A percentile compares a stretch with the other conserved stretches of the same genome.
Evolutionary conservation across 768 basidiomycete species (phyloP).

Genomic region (Hemileccinum rubropunctum): DNA sequence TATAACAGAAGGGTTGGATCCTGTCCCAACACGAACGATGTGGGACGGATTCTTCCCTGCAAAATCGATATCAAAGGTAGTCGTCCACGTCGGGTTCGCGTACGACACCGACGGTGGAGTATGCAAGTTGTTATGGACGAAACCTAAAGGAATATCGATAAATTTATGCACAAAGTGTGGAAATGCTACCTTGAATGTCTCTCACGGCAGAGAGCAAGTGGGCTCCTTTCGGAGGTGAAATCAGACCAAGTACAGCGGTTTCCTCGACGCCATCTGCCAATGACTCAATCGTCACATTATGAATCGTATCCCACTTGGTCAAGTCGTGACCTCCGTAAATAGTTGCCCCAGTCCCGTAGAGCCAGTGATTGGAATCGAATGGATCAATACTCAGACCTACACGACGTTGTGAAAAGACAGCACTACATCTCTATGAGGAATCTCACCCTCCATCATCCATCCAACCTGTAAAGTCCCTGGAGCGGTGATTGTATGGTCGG

Average conservation of each 20-base stretch:
- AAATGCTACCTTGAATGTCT: slow-evolving; percentile 34
- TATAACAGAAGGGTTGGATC: neutral
- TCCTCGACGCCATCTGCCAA: slow-evolving; percentile 68
- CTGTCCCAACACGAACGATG: slow-evolving; percentile 7
- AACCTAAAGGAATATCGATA: neutral
- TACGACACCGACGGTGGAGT: neutral
- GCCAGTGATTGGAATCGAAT: slow-evolving; percentile 66
- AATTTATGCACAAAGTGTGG: no score
- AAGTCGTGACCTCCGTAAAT: slow-evolving; percentile 60
- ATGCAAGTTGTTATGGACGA: slow-evolving; percentile 7
- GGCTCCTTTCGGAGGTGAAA: slow-evolving; percentile 62
- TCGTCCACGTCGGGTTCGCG: slow-evolving; percentile 7
- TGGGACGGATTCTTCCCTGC: slow-evolving; percentile 9
- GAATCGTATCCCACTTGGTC: slow-evolving; percentile 54
- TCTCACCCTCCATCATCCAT: slow-evolving; percentile 67
- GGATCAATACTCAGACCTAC: slow-evolving; percentile 57
- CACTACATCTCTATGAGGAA: neutral
- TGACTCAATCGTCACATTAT: slow-evolving; percentile 56
- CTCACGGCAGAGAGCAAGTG: slow-evolving; percentile 54
- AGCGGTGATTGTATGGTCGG: slow-evolving; percentile 42
- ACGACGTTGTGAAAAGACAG: neutral
- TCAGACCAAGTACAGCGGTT: slow-evolving; percentile 52
- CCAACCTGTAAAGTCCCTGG: slow-evolving; percentile 52
- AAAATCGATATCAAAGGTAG: slow-evolving; percentile 8
- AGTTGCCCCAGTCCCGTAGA: slow-evolving; percentile 69